Conservation (phyloP, 306 rosid species). For the Elaeagnus macrophylla region DNA sequence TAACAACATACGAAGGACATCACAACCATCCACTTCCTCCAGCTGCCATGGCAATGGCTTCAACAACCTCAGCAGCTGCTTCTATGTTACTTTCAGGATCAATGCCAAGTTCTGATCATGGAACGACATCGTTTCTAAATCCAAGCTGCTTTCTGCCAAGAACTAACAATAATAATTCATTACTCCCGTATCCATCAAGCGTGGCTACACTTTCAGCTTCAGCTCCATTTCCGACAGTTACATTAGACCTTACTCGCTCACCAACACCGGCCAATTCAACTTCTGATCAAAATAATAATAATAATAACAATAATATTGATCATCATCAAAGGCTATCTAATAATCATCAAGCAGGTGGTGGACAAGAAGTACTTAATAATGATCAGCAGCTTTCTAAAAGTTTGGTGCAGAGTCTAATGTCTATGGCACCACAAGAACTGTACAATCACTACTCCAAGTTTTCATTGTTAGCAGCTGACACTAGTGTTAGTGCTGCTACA, state of each 20-base stretch:
- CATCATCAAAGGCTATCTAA: neutral
- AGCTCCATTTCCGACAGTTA: constrained; percentile 73
- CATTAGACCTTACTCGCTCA: constrained; percentile 49
- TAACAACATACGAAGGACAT: constrained; percentile 67
- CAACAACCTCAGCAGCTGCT: constrained; percentile 60
- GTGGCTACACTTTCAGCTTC: constrained; percentile 60
- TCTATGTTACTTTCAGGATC: constrained; percentile 70
- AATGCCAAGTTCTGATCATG: constrained; percentile 39
- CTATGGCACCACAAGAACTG: constrained; percentile 16
- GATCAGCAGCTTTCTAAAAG: neutral
- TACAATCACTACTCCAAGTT: neutral
- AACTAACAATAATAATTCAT: neutral
- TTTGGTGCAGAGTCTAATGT: constrained; percentile 6
- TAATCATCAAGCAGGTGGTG: neutral
- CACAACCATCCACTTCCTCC: constrained; percentile 82
- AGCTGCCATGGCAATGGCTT: constrained; percentile 57
- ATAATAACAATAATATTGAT: too few relatives aligned
- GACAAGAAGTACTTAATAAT: neutral
- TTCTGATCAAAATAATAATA: neutral
- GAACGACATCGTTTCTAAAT: constrained; percentile 11
- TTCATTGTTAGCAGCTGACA: neutral
- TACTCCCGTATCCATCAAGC: constrained; percentile 24
- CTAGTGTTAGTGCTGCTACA: constrained; percentile 29
- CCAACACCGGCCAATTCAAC: constrained; percentile 7
- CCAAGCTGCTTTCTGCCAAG: constrained; percentile 28